phyloP scores from a whole-genome alignment of 768 basidiomycete genomes.

The Boletus reticulatus region DNA sequence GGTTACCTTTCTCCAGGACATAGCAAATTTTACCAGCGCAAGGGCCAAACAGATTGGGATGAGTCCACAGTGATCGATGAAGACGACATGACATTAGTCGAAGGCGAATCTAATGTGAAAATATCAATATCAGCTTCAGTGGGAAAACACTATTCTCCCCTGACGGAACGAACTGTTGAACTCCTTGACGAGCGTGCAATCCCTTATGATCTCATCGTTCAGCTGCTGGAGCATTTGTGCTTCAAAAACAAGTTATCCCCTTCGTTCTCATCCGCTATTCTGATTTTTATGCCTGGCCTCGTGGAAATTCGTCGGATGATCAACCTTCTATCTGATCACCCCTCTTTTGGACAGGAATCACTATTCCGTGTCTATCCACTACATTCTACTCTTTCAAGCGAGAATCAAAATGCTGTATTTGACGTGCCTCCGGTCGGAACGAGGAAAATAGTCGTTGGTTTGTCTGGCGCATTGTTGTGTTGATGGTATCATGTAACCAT shows the following conservation, averaged over 20 bases:
- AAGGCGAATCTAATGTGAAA: conserved; percentile 15
- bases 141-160: conserved; percentile 77
- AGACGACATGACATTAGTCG: conserved; percentile 52
- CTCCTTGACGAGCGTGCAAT: conserved; percentile 85
- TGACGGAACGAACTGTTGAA: conserved; percentile 76
- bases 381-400: conserved; percentile 91
- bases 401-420: conserved; percentile 89
- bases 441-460: conserved; percentile 94
- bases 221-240: conserved; percentile 80
- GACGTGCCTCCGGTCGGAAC: conserved; percentile 77
- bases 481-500: neutral
- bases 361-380: conserved; percentile 79
- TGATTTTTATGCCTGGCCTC: conserved; percentile 94
- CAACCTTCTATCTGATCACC: conserved; percentile 78
- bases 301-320: conserved; percentile 89
- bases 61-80: conserved; percentile 63
- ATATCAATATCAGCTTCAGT: conserved; percentile 44
- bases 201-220: conserved; percentile 87
- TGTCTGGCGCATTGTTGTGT: neutral
- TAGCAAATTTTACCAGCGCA: conserved; percentile 63
- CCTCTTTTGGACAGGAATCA: conserved; percentile 57
- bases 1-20: conserved; percentile 41
- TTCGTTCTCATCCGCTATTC: conserved; percentile 71
- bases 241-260: conserved; percentile 54
- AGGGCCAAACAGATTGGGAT: conserved; percentile 70